Evolutionary conservation across 78 protist genomes (phyloP), one percentile per base, ranked within the genome.

Genomic region (Dictyostelium purpureum): DNA sequence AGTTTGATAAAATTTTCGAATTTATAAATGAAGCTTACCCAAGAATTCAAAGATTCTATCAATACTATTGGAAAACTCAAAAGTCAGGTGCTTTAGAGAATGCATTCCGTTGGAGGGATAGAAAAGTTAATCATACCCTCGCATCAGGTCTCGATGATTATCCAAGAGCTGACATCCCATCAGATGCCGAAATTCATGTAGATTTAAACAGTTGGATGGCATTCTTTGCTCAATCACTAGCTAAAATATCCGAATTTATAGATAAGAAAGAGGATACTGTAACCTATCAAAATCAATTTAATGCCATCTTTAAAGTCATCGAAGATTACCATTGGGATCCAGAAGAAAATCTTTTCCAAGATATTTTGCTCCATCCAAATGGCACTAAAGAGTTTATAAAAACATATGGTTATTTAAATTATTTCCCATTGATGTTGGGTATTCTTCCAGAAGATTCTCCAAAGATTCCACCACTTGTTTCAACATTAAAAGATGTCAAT

Each of bases 71-170:
- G 94, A 45, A 71, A 6, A 88, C 94, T 37, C 89, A 71, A 56
- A n/a, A 43, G 24, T 51, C 94, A 10, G 43, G 31, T 71, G n/a
- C 21, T 10, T 24, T 74, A 6, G 75, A 76, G 4, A 16, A 31
- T 28, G 10, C 78, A 21, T 97, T 67, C 81, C 61, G 96, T 11
- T 97, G 99, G 99, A 79, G 94, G 9, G 98, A 97, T 16, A 77
- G 97, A 35, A 56, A 63, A n/a, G 40, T 52, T 28, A 65, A 69
- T 51, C 98, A 89, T 52, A 96, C 96, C 1, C 79, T 97, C 61
- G 56, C 98, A 24, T 90, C 96, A 0, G 99, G 96, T 4, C 90
- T 98, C 26, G 98, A 97, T 59, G 99, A 98, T 61, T 98, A 91
- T 76, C 99, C 99, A 43, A 75, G 99, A 24, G 71, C 95, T 16